Evolutionary conservation across 306 rosid species (phyloP).

Genomic region (Citrullus colocynthis): DNA sequence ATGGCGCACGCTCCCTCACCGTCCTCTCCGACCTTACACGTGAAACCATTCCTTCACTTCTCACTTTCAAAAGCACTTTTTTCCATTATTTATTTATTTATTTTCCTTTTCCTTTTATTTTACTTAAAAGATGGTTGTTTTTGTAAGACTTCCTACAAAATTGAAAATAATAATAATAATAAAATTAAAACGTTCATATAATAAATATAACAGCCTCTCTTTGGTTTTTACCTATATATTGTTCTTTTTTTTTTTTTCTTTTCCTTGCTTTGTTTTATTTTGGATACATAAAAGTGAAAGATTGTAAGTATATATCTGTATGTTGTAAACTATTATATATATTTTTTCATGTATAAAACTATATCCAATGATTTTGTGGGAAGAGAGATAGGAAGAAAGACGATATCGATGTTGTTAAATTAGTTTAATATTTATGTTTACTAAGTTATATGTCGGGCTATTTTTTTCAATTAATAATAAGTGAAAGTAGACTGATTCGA

Average conservation of each 20-base stretch:
- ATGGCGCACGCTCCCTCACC: conserved; percentile 56
- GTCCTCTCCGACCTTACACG: conserved; percentile 27
- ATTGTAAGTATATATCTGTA: background rate
- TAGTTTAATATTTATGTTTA: too few species aligned
- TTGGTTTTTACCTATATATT: background rate
- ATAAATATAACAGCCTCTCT: background rate
- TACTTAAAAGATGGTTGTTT: background rate
- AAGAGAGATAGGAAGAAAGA: too few species aligned
- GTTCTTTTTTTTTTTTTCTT: background rate
- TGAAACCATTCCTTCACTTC: conserved; percentile 12
- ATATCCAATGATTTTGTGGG: background rate
- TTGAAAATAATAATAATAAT: too few species aligned
- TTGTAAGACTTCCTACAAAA: background rate
- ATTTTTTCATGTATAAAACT: background rate
- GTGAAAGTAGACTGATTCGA: too few species aligned
- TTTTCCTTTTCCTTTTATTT: background rate
- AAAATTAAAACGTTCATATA: background rate
- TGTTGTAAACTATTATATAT: background rate
- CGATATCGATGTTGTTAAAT: too few species aligned
- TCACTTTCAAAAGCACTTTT: background rate
- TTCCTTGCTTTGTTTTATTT: background rate
- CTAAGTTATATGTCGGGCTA: too few species aligned
- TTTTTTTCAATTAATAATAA: too few species aligned
- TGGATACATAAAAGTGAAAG: background rate
- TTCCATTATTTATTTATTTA: background rate